A percentile compares a stretch with the other conserved stretches of the same genome.
phyloP scores from a whole-genome alignment of 768 basidiomycete species.

The Podaxis sp. region DNA sequence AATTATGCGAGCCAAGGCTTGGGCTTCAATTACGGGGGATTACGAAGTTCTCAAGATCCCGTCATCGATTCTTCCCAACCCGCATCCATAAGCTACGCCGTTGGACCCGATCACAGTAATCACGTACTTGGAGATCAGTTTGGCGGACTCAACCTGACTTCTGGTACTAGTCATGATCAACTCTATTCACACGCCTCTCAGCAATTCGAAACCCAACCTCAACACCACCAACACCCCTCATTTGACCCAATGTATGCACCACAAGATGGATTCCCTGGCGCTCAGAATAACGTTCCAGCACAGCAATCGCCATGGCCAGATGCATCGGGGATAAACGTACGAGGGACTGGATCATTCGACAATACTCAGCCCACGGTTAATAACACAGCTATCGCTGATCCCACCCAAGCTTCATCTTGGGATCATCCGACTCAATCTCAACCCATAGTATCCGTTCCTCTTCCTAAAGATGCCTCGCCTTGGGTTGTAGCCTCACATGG shows the following conservation, averaged over 20 bases:
- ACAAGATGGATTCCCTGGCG: not conserved
- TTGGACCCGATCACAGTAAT: not conserved
- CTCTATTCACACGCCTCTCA: not conserved
- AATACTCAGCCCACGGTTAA: conserved; percentile 33
- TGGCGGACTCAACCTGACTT: conserved; percentile 2
- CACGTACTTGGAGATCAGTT: conserved; percentile 1
- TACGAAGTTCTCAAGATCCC: conserved; percentile 5
- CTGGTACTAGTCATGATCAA: not conserved
- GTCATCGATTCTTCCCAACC: not conserved
- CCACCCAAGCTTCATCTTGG: conserved; percentile 34
- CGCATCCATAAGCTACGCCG: not conserved
- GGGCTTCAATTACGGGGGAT: conserved; percentile 1
- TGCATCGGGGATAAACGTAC: conserved; percentile 20
- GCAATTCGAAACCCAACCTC: not conserved
- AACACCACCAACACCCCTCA: not conserved
- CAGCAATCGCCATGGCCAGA: conserved; percentile 33
- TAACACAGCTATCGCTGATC: conserved; percentile 27
- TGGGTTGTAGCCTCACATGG: conserved; percentile 51
- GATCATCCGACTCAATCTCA: conserved; percentile 23
- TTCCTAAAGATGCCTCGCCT: conserved; percentile 42
- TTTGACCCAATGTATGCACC: not conserved
- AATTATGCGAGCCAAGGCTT: not conserved
- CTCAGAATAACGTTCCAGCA: not conserved
- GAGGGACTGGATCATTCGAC: conserved; percentile 40
- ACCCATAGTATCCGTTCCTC: conserved; percentile 21